Base-by-base conservation (phyloP, 2,329 filamentous ascomycete genomes). In the Thyridium curvatum region DNA sequence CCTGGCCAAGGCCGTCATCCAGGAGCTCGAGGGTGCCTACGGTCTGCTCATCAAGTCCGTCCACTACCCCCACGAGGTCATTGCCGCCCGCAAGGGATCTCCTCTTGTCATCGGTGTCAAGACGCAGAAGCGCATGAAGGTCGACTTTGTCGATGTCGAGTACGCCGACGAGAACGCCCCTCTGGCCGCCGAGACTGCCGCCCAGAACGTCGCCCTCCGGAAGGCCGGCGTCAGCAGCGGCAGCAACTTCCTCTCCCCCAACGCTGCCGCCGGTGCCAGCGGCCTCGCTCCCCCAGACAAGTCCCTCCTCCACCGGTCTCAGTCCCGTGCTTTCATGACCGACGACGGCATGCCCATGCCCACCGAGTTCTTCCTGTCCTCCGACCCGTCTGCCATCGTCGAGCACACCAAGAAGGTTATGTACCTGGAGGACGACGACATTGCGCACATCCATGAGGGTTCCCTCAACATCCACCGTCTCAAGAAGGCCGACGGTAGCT, bases 321-420 rank as follows among this genome's bases (percentile, higher is more conserved):
- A 98, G 71, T 98, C 93, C 34, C 89, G 93, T 52, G 93, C 93
- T 48, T 98, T 98, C 77, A 86, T 98, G 72, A 97, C 91, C 40
- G 93, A 98, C 59, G 93, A 98, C 65, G 93, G 93, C 64, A 85
- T 90, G 65, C 93, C 93, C 51, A 94, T 97, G 79, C 91, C 93
- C 47, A 91, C 91, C 55, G 93, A 98, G 67, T 98, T 98, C 74
- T 98, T 97, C 81, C 80, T 98, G 51, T 98, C 93, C 42, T 98
- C 93, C 43, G 93, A 98, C 67, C 93, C 93, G 14, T 96, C 93
- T 32, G 91, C 93, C 57, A 96, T 98, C 57, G 86, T 98, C 52
- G 93, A 98, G 76, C 93, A 98, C 78, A 98, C 93, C 63, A 98
- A 98, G 81, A 98, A 97, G 79, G 93, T 98, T 49, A 83, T 98